Base-by-base conservation (phyloP, 352 stramenopile species). In the Aphanomyces invadans region DNA sequence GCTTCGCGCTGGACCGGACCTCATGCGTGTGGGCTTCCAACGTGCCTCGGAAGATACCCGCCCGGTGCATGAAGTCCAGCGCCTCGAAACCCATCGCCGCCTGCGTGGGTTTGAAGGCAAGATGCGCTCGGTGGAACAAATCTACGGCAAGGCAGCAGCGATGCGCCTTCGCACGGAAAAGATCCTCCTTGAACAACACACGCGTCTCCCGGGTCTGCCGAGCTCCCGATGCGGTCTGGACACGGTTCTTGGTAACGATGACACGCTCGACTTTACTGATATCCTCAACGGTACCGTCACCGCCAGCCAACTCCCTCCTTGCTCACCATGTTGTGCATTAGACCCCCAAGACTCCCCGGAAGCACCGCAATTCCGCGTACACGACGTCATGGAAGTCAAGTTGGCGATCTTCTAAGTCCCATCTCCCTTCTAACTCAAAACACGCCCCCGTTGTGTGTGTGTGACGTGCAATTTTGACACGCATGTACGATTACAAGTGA, bases 121-220 rank as follows among this genome's bases (percentile, higher is more conserved):
- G 76, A 94, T 94, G 86, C 75, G 81, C 57, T 91, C 83, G 60
- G 86, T 94, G 7, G 86, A 94, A 75, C 86, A 94, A 72, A 77
- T 94, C 44, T 94, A 94, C 73, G 86, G 86, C 70, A 94, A 92
- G 74, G 86, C 78, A n/a, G 86, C 86, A 23, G 80, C 86, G 64
- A 94, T 94, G 86, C 86, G 86, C 74, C 71, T 94, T 67, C 86
- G 86, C 68, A 92, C 86, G n/a, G 86, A 94, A 53, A 94, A 94
- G 73, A 68, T 79, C n/a, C 74, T 94, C 59, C 76, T 94, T 63
- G 81, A 94, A 70, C 83, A 94, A 74, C 90, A 90, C 71, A 78
- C 65, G 83, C 83, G 86, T 73, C 78, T 94, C n/a, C 86, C 86
- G 21, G 86, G 86, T 45, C 74, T 94, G 1, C 83, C 83, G 51